A percentile compares a stretch with the other conserved stretches of the same genome.
These are phyloP conservation scores for Pleoardoris graminearum DNA, from an alignment of 2,329 filamentous ascomycete genomes.

Conservation along the genomic window DNA sequence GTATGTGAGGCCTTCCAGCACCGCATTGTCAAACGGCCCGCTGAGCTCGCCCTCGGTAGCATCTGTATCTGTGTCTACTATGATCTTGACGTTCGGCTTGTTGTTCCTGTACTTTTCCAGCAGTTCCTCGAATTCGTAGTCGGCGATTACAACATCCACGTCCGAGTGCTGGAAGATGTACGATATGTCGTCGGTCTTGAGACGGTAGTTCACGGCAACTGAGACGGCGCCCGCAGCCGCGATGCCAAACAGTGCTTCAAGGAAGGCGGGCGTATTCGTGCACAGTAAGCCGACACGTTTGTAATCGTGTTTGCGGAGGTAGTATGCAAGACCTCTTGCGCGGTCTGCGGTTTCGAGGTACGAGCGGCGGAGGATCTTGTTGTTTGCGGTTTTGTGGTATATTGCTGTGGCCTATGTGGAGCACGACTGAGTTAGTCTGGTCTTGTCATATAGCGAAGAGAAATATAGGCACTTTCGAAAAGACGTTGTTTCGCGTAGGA, in stretches of 20 bases:
- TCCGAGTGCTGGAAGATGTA: slow-evolving; percentile 91
- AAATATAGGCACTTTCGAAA: not conserved
- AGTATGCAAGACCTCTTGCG: slow-evolving; percentile 85
- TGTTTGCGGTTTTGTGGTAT: slow-evolving; percentile 81
- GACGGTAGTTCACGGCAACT: slow-evolving; percentile 71
- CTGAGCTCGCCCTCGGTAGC: slow-evolving; percentile 71
- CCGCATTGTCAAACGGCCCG: slow-evolving; percentile 81
- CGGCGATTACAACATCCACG: slow-evolving; percentile 84
- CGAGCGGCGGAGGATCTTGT: slow-evolving; percentile 70
- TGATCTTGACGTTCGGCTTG: slow-evolving; percentile 67
- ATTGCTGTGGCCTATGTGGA: slow-evolving; percentile 70
- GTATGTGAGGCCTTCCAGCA: slow-evolving; percentile 76
- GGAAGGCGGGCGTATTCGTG: slow-evolving; percentile 92
- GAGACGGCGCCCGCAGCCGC: slow-evolving; percentile 78
- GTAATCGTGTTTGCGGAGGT: slow-evolving; percentile 71
- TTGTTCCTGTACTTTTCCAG: slow-evolving; percentile 66
- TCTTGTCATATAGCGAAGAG: not conserved
- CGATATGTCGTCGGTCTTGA: slow-evolving; percentile 81
- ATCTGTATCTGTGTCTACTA: slow-evolving; percentile 86
- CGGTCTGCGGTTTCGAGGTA: slow-evolving; percentile 86
- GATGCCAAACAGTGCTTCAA: slow-evolving; percentile 88
- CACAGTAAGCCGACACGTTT: slow-evolving; percentile 82
- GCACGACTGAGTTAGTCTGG: not conserved
- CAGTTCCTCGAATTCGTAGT: slow-evolving; percentile 75
- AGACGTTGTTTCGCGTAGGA: not conserved